These are phyloP conservation scores for Gracilaria caudata DNA, from an alignment of 23 red algal genomes.

Conservation along the genomic window DNA sequence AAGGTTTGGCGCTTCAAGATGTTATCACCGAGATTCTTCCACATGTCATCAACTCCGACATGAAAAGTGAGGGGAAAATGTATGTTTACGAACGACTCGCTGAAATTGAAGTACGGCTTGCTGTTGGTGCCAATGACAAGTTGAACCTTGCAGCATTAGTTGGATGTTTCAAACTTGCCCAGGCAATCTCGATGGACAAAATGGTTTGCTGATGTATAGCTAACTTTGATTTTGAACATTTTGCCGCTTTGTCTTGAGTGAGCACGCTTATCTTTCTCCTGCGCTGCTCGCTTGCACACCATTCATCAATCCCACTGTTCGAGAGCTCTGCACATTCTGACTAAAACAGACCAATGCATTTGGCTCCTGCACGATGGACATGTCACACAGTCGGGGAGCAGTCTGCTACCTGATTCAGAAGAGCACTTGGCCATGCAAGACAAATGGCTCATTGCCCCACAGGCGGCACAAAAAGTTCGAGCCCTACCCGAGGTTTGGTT, in stretches of 20 bases:
- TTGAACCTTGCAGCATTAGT: slow-evolving; percentile 82
- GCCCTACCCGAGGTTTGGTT: background rate
- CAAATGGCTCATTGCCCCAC: slow-evolving; percentile 21
- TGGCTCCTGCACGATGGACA: background rate
- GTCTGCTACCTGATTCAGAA: background rate
- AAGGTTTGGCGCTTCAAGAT: slow-evolving; percentile 87
- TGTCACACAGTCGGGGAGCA: slow-evolving; percentile 16
- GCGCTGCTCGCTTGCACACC: background rate
- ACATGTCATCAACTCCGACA: background rate
- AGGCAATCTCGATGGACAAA: slow-evolving; percentile 40
- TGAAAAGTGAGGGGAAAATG: slow-evolving; percentile 65
- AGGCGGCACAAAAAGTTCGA: slow-evolving; percentile 18
- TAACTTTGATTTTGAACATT: too few species aligned
- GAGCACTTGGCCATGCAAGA: slow-evolving; percentile 16
- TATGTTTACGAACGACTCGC: slow-evolving; percentile 85
- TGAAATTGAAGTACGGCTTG: slow-evolving; percentile 85
- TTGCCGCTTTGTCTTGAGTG: background rate
- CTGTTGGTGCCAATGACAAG: slow-evolving; percentile 66
- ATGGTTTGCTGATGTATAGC: slow-evolving; percentile 16
- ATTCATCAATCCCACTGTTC: slow-evolving; percentile 23
- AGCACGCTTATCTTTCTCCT: background rate
- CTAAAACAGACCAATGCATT: slow-evolving; percentile 29
- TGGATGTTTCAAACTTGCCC: slow-evolving; percentile 83
- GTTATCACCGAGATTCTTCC: slow-evolving; percentile 77
- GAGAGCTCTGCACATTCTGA: background rate